phyloP scores from a whole-genome alignment of 2,329 filamentous ascomycete genomes.

The Trichocomaceae sp. region DNA sequence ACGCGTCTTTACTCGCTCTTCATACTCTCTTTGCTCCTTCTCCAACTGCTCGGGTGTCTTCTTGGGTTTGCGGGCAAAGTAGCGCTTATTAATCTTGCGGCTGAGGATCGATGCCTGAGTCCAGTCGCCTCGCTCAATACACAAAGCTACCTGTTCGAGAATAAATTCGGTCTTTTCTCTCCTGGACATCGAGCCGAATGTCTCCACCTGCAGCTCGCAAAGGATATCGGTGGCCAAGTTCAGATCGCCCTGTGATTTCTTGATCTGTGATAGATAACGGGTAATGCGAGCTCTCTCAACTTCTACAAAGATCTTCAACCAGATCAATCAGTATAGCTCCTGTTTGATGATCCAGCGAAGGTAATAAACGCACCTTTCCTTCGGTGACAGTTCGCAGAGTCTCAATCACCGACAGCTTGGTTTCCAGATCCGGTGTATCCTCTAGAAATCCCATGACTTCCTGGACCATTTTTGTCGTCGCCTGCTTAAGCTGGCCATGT shows the following conservation, averaged over 20 bases:
- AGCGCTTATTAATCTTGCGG: constrained; percentile 94
- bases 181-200: constrained; percentile 94
- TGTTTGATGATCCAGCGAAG: neutral
- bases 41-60: constrained; percentile 83
- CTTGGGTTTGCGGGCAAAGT: constrained; percentile 83
- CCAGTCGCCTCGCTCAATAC: constrained; percentile 94
- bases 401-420: constrained; percentile 89
- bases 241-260: constrained; percentile 89
- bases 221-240: constrained; percentile 85
- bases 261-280: constrained; percentile 92
- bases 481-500: constrained; percentile 98
- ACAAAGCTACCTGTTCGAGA: constrained; percentile 84
- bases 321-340: constrained; percentile 10
- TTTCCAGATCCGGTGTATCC: constrained; percentile 74
- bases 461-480: constrained; percentile 98
- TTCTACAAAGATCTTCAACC: constrained; percentile 81
- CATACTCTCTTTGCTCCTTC: constrained; percentile 81
- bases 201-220: constrained; percentile 97
- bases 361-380: constrained; percentile 61
- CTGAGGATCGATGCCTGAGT: constrained; percentile 88
- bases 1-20: constrained; percentile 66
- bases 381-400: constrained; percentile 93
- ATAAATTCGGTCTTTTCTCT: constrained; percentile 99
- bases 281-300: constrained; percentile 95
- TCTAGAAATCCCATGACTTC: constrained; percentile 88